Evolutionary conservation across 768 basidiomycete genomes (phyloP).

Genomic region (Lactarius tabidus): DNA sequence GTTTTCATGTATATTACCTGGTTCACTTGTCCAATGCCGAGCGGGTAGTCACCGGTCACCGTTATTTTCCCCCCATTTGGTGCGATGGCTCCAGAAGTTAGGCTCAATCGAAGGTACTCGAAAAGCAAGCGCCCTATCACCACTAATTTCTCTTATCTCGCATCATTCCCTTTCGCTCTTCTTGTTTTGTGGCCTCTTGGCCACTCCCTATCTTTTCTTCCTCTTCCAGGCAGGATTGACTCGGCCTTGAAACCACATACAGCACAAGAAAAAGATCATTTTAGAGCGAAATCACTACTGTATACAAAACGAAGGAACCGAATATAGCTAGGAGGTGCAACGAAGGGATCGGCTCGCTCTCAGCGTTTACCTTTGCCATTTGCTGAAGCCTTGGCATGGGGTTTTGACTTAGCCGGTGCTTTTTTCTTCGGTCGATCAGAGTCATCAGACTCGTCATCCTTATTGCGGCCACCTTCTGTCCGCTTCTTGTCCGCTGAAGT

Average conservation of each 20-base stretch:
- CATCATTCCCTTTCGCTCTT: background rate
- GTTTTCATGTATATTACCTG: background rate
- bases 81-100: background rate
- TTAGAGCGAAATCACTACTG: constrained; percentile 2
- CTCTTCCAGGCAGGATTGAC: background rate
- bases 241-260: background rate
- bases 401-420: constrained; percentile 30
- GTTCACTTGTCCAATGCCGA: background rate
- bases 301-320: constrained; percentile 20
- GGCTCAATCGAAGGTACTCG: background rate
- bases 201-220: background rate
- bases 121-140: background rate
- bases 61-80: background rate
- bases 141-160: background rate
- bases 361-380: constrained; percentile 30
- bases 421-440: constrained; percentile 42
- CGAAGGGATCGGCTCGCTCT: background rate
- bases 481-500: constrained; percentile 45
- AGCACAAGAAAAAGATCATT: background rate
- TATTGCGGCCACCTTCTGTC: constrained; percentile 29
- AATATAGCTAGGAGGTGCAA: constrained; percentile 5
- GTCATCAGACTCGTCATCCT: constrained; percentile 38
- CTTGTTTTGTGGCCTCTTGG: background rate
- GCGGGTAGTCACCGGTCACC: background rate
- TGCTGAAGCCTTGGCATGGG: constrained; percentile 27